Evolutionary conservation across 768 basidiomycete species (phyloP).

Genomic region (Cystofilobasidium ferigula): DNA sequence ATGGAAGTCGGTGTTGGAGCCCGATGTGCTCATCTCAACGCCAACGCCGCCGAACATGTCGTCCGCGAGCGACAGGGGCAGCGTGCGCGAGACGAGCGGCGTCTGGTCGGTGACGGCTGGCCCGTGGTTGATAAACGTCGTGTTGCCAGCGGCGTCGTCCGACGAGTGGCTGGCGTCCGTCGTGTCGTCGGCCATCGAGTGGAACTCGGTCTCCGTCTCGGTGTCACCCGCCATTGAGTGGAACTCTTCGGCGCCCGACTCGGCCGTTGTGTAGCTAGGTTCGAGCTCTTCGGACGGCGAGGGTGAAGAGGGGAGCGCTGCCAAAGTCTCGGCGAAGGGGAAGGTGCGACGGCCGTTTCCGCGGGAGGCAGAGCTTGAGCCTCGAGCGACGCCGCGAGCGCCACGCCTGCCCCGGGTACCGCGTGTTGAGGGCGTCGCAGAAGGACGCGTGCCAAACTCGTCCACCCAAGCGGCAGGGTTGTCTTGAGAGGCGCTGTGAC

Average conservation of each 20-base stretch:
- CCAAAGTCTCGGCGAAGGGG: slow-evolving; percentile 11
- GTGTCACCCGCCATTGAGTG: slow-evolving; percentile 39
- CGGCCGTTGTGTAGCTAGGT: not conserved
- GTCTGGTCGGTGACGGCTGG: slow-evolving; percentile 27
- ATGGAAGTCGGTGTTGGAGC: slow-evolving; percentile 34
- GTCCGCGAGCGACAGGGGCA: not conserved
- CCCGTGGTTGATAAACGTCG: slow-evolving; percentile 52
- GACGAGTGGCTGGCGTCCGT: slow-evolving; percentile 41
- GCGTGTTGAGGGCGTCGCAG: not conserved
- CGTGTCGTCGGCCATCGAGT: slow-evolving; percentile 38
- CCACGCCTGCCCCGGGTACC: slow-evolving; percentile 28
- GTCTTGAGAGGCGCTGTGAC: slow-evolving; percentile 15
- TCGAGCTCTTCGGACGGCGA: slow-evolving; percentile 8
- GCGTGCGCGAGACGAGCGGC: not conserved
- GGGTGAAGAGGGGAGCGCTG: not conserved
- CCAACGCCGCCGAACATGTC: slow-evolving; percentile 2
- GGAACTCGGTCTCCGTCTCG: slow-evolving; percentile 55
- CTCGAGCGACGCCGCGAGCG: slow-evolving; percentile 23
- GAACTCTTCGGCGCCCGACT: slow-evolving; percentile 43
- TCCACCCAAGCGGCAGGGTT: slow-evolving; percentile 16
- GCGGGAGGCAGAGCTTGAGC: slow-evolving; percentile 13
- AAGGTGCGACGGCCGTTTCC: slow-evolving; percentile 4
- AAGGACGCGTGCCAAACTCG: not conserved
- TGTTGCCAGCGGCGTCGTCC: slow-evolving; percentile 53
- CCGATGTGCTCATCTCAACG: slow-evolving; percentile 11